These are phyloP conservation scores for Cercospora sp. DNA, from an alignment of 2,329 filamentous ascomycete genomes.

Conservation along the genomic window DNA sequence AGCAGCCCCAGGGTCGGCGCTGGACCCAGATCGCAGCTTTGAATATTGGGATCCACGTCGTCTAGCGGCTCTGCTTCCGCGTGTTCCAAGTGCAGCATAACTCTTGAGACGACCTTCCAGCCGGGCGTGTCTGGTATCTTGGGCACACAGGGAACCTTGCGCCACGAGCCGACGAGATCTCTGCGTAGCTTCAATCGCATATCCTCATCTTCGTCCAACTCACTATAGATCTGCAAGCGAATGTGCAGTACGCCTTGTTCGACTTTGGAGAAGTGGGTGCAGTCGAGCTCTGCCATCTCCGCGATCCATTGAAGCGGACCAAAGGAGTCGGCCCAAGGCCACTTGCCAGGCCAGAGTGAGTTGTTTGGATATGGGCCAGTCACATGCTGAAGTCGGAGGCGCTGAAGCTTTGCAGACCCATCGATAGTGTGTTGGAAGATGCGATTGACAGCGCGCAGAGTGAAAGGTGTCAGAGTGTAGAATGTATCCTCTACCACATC, in stretches of 20 bases:
- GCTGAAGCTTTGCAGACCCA: too few relatives aligned
- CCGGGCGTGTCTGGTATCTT: not conserved
- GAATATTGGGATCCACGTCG: too few relatives aligned
- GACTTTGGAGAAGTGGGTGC: not conserved
- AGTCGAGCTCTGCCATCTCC: not conserved
- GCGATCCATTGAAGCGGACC: too few relatives aligned
- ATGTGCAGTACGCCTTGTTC: not conserved
- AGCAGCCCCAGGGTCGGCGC: not conserved
- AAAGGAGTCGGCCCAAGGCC: too few relatives aligned
- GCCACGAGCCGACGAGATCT: not conserved
- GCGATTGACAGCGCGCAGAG: too few relatives aligned
- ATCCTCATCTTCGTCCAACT: not conserved
- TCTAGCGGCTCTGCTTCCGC: not conserved
- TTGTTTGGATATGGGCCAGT: too few relatives aligned
- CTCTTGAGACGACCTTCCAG: not conserved
- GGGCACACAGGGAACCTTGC: not conserved
- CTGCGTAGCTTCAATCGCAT: not conserved
- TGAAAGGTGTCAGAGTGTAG: too few relatives aligned
- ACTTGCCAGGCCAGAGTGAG: too few relatives aligned
- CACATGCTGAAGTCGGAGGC: too few relatives aligned
- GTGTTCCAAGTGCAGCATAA: not conserved
- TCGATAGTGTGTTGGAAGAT: too few relatives aligned
- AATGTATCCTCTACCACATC: too few relatives aligned
- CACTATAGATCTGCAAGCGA: not conserved
- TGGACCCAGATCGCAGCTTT: not conserved